Percentiles rank a stretch among this genome's conserved stretches.
Conservation (phyloP, 495 filamentous ascomycete genomes). For the Lasiosphaeris hirsuta region DNA sequence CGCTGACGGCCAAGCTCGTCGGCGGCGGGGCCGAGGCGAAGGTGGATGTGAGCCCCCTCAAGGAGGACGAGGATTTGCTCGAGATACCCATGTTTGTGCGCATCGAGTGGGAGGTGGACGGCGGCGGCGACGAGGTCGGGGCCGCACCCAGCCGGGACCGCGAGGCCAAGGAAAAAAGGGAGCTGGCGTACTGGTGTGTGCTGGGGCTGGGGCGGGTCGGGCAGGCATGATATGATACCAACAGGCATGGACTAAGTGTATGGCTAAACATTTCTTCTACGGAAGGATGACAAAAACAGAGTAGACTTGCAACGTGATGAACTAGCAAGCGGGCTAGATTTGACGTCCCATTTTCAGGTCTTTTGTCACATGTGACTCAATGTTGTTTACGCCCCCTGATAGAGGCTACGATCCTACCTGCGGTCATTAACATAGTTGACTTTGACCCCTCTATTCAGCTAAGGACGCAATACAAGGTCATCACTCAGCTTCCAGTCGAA, state of each 20-base stretch:
- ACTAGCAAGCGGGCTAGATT: no score
- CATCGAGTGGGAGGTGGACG: conserved; percentile 86
- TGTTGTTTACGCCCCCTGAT: no score
- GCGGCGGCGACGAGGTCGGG: conserved; percentile 60
- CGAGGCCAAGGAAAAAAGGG: conserved; percentile 55
- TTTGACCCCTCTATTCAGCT: no score
- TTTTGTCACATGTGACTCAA: no score
- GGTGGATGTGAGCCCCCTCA: conserved; percentile 33
- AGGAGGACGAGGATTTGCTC: conserved; percentile 81
- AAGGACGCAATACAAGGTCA: no score
- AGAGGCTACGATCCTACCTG: no score
- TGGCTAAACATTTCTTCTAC: background rate
- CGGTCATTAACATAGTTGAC: no score
- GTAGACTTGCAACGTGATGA: background rate
- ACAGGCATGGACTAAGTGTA: background rate
- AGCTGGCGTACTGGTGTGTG: conserved; percentile 94
- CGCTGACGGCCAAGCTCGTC: conserved; percentile 13
- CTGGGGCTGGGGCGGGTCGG: conserved; percentile 79
- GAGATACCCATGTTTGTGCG: conserved; percentile 94
- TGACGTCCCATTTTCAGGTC: no score
- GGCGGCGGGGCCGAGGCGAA: background rate
- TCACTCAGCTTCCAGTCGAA: background rate
- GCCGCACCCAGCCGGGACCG: conserved; percentile 33
- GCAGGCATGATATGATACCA: conserved; percentile 22
- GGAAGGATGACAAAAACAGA: background rate